phyloP scores from a whole-genome alignment of 345 rosid genomes.

The Cardamine resedifolia region DNA sequence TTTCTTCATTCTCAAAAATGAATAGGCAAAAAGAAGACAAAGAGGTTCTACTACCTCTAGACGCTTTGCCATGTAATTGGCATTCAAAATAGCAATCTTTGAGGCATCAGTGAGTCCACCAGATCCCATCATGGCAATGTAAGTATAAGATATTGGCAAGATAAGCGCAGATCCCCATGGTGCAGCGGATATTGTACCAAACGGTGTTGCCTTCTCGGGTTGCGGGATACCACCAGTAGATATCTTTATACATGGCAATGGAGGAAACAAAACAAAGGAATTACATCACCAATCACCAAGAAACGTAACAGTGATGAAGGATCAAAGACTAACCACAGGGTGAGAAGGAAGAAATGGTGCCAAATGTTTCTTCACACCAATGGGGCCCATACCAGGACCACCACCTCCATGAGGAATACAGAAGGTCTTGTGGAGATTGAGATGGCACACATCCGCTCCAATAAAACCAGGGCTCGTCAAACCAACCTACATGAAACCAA shows the following conservation, averaged over 20 bases:
- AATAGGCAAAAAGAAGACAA: neutral
- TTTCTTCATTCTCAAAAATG: neutral
- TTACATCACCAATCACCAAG: conserved; percentile 11
- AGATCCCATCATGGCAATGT: conserved; percentile 99
- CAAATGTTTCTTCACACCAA: conserved; percentile 96
- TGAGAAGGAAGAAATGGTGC: conserved; percentile 97
- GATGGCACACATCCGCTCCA: conserved; percentile 99
- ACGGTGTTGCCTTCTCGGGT: conserved; percentile 63
- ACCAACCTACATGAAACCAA: conserved; percentile 59
- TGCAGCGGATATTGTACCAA: conserved; percentile 95
- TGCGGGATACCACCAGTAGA: conserved; percentile 87
- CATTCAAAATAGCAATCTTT: conserved; percentile 88
- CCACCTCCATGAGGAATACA: conserved; percentile 99
- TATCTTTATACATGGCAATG: conserved; percentile 42
- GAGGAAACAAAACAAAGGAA: neutral
- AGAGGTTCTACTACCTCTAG: conserved; percentile 62
- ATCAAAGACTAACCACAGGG: conserved; percentile 74
- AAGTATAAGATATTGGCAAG: conserved; percentile 89
- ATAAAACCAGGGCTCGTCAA: conserved; percentile 96
- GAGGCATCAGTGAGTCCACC: conserved; percentile 96
- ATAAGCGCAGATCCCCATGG: conserved; percentile 99
- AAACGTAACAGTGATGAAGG: conserved; percentile 11
- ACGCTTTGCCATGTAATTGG: conserved; percentile 99
- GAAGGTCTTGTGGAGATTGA: conserved; percentile 97
- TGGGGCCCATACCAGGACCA: conserved; percentile 99